These are phyloP conservation scores for Cercophora samala DNA, from an alignment of 495 filamentous ascomycete species.

Conservation along the genomic window DNA sequence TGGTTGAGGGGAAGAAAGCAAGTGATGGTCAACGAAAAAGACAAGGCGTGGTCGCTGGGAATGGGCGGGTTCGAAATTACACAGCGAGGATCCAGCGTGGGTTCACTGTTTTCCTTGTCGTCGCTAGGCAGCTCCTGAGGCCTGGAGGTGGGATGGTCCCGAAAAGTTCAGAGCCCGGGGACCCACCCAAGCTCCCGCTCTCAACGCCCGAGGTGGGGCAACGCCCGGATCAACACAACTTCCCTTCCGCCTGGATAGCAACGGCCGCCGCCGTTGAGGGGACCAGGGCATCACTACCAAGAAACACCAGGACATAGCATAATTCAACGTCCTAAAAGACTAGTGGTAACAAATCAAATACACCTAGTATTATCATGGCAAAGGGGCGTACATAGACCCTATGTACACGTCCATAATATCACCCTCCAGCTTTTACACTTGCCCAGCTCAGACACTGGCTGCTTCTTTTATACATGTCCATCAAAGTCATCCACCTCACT, in stretches of 20 bases:
- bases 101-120: slow-evolving; percentile 14
- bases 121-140: slow-evolving; percentile 24
- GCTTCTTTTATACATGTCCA: slow-evolving; percentile 3
- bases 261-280: too few species aligned
- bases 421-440: background rate
- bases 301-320: background rate
- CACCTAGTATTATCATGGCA: background rate
- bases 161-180: slow-evolving; percentile 25
- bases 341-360: background rate
- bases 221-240: slow-evolving; percentile 22
- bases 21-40: background rate
- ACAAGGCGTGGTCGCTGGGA: slow-evolving; percentile 5
- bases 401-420: background rate
- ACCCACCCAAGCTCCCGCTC: slow-evolving; percentile 22
- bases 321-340: background rate
- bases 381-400: background rate
- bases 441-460: background rate
- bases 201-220: slow-evolving; percentile 14
- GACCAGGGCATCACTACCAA: too few species aligned
- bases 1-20: background rate
- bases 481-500: slow-evolving; percentile 2
- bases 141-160: slow-evolving; percentile 26
- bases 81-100: slow-evolving; percentile 9
- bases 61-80: slow-evolving; percentile 10
- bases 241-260: slow-evolving; percentile 7